phyloP scores from a whole-genome alignment of 345 rosid species.

The Clarkia xantiana region DNA sequence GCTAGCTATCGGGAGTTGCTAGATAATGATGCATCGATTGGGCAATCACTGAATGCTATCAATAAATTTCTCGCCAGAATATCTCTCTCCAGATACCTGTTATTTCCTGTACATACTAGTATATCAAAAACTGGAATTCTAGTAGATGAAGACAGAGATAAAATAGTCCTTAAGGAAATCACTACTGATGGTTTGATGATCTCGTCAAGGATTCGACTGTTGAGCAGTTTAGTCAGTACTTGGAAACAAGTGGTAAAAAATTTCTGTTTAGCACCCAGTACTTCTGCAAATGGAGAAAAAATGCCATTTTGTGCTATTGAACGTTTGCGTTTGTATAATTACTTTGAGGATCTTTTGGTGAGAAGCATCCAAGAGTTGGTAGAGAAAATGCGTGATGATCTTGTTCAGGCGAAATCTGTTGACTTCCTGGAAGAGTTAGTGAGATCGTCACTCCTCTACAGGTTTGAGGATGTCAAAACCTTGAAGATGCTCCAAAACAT shows the following conservation, averaged over 20 bases:
- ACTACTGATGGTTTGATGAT: conserved; percentile 16
- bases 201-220: conserved; percentile 32
- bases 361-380: conserved; percentile 40
- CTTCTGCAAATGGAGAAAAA: conserved; percentile 16
- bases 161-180: conserved; percentile 9
- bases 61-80: conserved; percentile 49
- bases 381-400: conserved; percentile 31
- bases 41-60: conserved; percentile 37
- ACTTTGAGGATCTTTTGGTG: conserved; percentile 56
- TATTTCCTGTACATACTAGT: conserved; percentile 37
- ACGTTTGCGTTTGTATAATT: conserved; percentile 34
- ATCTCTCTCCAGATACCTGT: conserved; percentile 33
- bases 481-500: conserved; percentile 38
- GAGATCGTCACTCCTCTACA: conserved; percentile 49
- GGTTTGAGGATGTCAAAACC: conserved; percentile 63
- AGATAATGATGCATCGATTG: conserved; percentile 34
- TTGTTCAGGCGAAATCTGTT: conserved; percentile 38
- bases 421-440: conserved; percentile 58
- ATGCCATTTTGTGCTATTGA: conserved; percentile 1
- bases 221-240: conserved; percentile 35
- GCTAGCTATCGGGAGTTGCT: conserved; percentile 30
- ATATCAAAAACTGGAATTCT: conserved; percentile 18
- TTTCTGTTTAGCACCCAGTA: conserved; percentile 15
- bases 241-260: conserved; percentile 60
- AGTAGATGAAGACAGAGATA: conserved; percentile 13